phyloP scores from a whole-genome alignment of 2,329 filamentous ascomycete genomes.

The Aspergillus carbonarius region DNA sequence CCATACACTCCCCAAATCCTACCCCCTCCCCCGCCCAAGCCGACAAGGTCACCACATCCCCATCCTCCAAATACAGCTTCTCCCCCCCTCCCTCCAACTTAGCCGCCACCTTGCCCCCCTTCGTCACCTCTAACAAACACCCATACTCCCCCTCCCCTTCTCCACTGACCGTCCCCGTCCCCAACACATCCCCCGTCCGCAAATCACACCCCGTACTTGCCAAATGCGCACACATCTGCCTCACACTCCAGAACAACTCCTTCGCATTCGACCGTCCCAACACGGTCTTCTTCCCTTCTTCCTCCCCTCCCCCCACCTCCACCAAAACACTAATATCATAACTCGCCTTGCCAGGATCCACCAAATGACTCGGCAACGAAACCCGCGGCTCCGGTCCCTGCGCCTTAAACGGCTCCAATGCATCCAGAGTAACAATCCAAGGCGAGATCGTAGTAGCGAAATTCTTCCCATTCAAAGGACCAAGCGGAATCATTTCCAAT shows the following conservation, averaged over 20 bases:
- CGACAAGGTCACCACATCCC: conserved; percentile 30
- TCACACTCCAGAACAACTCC: conserved; percentile 30
- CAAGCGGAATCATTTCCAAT: conserved; percentile 61
- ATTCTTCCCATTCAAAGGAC: conserved; percentile 62
- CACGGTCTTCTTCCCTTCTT: not conserved
- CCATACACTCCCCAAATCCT: conserved; percentile 33
- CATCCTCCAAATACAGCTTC: conserved; percentile 26
- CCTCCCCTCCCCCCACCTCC: conserved; percentile 9
- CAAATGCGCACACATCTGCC: conserved; percentile 33
- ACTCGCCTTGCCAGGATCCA: conserved; percentile 16
- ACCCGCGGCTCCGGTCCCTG: conserved; percentile 18
- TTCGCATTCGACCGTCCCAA: conserved; percentile 18
- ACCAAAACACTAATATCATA: conserved; percentile 26
- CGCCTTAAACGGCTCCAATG: conserved; percentile 43
- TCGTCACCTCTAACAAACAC: conserved; percentile 31
- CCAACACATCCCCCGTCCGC: conserved; percentile 32
- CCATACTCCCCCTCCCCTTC: conserved; percentile 22
- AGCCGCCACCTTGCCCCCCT: conserved; percentile 23
- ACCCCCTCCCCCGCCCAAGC: conserved; percentile 23
- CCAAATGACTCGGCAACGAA: conserved; percentile 17
- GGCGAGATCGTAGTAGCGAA: conserved; percentile 61
- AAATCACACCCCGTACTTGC: conserved; percentile 29
- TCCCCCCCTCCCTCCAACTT: conserved; percentile 16
- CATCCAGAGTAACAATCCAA: conserved; percentile 62
- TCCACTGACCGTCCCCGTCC: conserved; percentile 33